Base-by-base conservation (phyloP, 2,329 filamentous ascomycete genomes). In the Botryotinia convoluta region DNA sequence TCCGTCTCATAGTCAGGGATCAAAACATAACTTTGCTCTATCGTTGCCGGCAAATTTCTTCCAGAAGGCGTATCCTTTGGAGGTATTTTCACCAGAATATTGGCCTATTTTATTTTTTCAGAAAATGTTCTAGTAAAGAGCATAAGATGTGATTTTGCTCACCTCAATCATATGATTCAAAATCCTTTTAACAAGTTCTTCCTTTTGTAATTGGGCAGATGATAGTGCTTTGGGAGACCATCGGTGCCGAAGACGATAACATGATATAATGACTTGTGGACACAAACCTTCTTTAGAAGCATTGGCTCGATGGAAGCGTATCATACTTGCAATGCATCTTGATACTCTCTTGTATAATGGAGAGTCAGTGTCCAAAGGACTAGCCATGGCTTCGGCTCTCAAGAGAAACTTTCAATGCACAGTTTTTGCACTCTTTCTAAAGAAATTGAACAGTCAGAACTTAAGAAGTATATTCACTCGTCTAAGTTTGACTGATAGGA, bases 151-250 rank as follows among this genome's bases (percentile, higher is more conserved):
- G 45, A 51, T 20, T 12, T 45, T 57, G 16, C 70, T 45, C 37
- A 68, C 70, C 62, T 72, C 61, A 45, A 72, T 72, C 70, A 72
- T 72, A 14, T 72, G 62, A 29, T 72, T 42, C 35, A 72, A 32
- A n/a, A 72, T 42, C 16, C 39, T 59, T 67, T 39, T 62, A 9
- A 72, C 54, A 68, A 67, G 45, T n/a, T 48, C 70, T 39, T 72
- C 70, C 42, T 72, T 72, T 9, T 72, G 61, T 45, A 26, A 35
- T 68, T 62, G 57, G 29, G 71, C 22, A 35, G 35, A 45, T 14
- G 45, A 62, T 39, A 45, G 42, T n/a, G 71, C 71, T 64, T 48
- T 61, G n/a, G 71, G 48, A 32, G 45, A 42, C 62, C 62, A 72
- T 51, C 62, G 45, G 8, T 72, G 71, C 12, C 71, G 62, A 60